Conservation (phyloP, 2,329 filamentous ascomycete species). For the Orbilia javanica region DNA sequence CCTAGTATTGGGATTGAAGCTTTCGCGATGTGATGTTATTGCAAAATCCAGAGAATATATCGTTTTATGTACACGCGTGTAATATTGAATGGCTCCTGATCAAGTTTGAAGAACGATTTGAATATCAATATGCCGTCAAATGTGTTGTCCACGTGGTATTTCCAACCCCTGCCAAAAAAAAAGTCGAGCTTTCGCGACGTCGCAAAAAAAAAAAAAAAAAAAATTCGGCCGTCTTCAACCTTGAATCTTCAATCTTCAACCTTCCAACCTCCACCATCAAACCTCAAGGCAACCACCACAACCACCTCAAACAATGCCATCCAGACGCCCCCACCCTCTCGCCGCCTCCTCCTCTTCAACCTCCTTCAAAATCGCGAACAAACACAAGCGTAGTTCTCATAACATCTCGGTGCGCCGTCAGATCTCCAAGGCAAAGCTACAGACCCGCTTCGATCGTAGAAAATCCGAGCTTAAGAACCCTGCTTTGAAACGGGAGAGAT, state of each 20-base stretch:
- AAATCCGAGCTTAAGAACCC: slow-evolving; percentile 89
- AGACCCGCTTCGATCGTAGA: slow-evolving; percentile 81
- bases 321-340: slow-evolving; percentile 14
- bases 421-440: slow-evolving; percentile 79
- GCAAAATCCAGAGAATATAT: too few relatives aligned
- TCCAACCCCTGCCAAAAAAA: background rate
- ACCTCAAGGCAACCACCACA: too few relatives aligned
- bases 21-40: too few relatives aligned
- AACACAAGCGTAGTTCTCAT: slow-evolving; percentile 80
- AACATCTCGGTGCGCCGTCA: slow-evolving; percentile 84
- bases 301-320: slow-evolving; percentile 35
- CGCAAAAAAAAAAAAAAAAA: slow-evolving; percentile 18
- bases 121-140: background rate
- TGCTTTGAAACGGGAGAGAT: slow-evolving; percentile 77
- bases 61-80: too few relatives aligned
- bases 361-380: slow-evolving; percentile 76
- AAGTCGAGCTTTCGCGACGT: background rate
- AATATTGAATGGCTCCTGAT: too few relatives aligned
- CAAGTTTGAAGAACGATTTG: too few relatives aligned
- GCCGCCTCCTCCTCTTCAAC: slow-evolving; percentile 4
- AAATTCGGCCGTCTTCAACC: background rate
- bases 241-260: slow-evolving; percentile 10
- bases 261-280: background rate
- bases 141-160: slow-evolving; percentile 4
- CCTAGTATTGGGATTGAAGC: too few relatives aligned